These are phyloP conservation scores for Ananas comosus DNA, from an alignment of 176 grass and related monocot genomes.

Conservation along the genomic window DNA sequence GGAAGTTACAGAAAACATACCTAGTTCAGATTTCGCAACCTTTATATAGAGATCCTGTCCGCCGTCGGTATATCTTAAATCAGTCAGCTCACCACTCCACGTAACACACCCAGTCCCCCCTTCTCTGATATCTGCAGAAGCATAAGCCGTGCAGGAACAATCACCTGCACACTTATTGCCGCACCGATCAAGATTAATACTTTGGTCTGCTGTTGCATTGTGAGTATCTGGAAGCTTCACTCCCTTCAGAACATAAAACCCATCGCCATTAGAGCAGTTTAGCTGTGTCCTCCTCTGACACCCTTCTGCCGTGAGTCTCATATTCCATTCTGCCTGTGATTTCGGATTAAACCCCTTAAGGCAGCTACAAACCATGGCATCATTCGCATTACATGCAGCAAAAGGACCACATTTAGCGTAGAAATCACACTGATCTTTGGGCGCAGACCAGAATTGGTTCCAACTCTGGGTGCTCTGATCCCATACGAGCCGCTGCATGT, in stretches of 20 bases:
- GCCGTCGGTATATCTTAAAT: slow-evolving; percentile 9
- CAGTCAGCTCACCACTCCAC: slow-evolving; percentile 40
- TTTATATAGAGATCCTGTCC: slow-evolving; percentile 46
- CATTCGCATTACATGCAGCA: slow-evolving; percentile 20
- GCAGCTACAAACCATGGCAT: slow-evolving; percentile 24
- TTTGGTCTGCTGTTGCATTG: slow-evolving; percentile 29
- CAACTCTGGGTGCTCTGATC: neutral
- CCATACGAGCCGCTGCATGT: slow-evolving; percentile 44
- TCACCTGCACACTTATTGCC: slow-evolving; percentile 24
- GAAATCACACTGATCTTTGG: slow-evolving; percentile 23
- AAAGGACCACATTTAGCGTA: slow-evolving; percentile 27
- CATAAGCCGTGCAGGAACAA: slow-evolving; percentile 51
- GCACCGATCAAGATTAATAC: slow-evolving; percentile 27
- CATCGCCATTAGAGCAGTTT: slow-evolving; percentile 24
- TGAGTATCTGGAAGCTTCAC: slow-evolving; percentile 43
- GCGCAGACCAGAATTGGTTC: slow-evolving; percentile 33
- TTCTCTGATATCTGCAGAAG: slow-evolving; percentile 9
- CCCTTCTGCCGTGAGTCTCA: slow-evolving; percentile 23
- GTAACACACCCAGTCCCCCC: slow-evolving; percentile 39
- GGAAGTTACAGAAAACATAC: slow-evolving; percentile 5
- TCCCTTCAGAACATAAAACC: slow-evolving; percentile 22
- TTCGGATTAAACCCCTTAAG: slow-evolving; percentile 28
- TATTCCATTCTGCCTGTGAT: slow-evolving; percentile 23
- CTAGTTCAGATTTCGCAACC: slow-evolving; percentile 26
- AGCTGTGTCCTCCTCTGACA: slow-evolving; percentile 31